phyloP scores from a whole-genome alignment of 192 early-diverging fungal genomes.

The Chytriomyces sp. region DNA sequence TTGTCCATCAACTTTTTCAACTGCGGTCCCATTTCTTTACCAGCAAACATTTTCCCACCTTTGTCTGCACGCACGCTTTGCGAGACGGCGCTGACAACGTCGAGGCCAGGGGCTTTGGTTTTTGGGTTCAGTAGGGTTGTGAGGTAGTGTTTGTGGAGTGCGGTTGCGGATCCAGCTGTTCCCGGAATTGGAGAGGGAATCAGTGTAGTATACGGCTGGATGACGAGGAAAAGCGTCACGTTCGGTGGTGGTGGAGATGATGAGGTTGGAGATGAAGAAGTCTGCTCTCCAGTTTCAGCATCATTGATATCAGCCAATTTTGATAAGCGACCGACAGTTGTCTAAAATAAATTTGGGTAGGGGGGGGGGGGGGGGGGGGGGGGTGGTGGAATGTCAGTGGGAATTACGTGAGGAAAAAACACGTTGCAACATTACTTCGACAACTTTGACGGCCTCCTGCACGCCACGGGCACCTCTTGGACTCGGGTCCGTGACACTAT shows the following conservation, averaged over 20 bases:
- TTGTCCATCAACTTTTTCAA: constrained; percentile 32
- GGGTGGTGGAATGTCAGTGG: too few species aligned
- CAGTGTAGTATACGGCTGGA: constrained; percentile 46
- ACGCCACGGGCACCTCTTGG: constrained; percentile 30
- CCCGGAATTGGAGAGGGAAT: constrained; percentile 33
- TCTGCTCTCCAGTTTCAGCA: neutral
- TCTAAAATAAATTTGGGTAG: constrained; percentile 26
- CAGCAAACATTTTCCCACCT: constrained; percentile 14
- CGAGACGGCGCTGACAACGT: constrained; percentile 28
- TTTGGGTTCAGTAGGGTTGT: constrained; percentile 27
- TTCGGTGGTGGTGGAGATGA: constrained; percentile 15
- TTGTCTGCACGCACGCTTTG: constrained; percentile 31
- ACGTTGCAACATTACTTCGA: constrained; percentile 34
- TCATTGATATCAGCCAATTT: constrained; percentile 41
- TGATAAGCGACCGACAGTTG: constrained; percentile 39
- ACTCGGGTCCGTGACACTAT: constrained; percentile 48
- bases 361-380: neutral
- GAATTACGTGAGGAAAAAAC: neutral
- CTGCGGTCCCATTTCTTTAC: constrained; percentile 17
- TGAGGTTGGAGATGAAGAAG: neutral
- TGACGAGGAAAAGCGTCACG: constrained; percentile 42
- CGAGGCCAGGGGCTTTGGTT: constrained; percentile 12
- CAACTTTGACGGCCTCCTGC: constrained; percentile 39
- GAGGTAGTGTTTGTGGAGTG: constrained; percentile 19
- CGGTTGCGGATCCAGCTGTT: constrained; percentile 37